Evolutionary conservation across 352 stramenopile species (phyloP), one percentile per base, ranked within the genome.

Genomic region (Phytophthora palmivora): DNA sequence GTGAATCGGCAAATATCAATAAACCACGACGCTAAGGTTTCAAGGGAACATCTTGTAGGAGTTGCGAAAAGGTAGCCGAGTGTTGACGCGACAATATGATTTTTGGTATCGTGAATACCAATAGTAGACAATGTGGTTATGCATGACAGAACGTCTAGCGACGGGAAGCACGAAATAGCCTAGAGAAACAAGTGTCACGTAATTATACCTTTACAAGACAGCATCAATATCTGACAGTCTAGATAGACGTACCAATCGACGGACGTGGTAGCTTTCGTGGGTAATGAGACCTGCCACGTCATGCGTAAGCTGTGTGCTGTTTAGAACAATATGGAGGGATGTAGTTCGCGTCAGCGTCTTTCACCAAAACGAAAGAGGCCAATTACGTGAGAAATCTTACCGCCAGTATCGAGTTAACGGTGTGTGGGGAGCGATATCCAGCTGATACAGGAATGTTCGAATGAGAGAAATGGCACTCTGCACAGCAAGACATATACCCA

Each of bases 1-100:
- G 63, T 59, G 59, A 60, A 73, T 37, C 63, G 72, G 39, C 54
- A 76, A 4, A 37, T 36, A 63, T 78, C 70, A 48, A 84, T 45
- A 33, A 75, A 75, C 57, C 61, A 63, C 6, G 57, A 58, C 7
- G 52, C 37, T 18, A 68, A 64, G 3, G 22, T 26, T 59, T 82
- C 61, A 39, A 60, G 38, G 38, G 47, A 50, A 59, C n/a, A n/a
- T 2, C 37, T 30, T 8, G 32, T 57, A 11, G 54, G 55, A 41
- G 58, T 55, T 14, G 39, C 21, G 9, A 82, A 63, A 30, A 84
- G 42, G 12, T 74, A 57, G 5, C 60, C 65, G n/a, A 78, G 30
- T 11, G 22, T 21, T 9, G 56, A 69, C 43, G 56, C 43, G 16
- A 60, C 11, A 8, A 12, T 28, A 12, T 38, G 11, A 2, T 19